Evolutionary conservation across 352 stramenopile genomes (phyloP), one percentile per base, ranked within the genome.

Genomic region (Pythium utonaiense): DNA sequence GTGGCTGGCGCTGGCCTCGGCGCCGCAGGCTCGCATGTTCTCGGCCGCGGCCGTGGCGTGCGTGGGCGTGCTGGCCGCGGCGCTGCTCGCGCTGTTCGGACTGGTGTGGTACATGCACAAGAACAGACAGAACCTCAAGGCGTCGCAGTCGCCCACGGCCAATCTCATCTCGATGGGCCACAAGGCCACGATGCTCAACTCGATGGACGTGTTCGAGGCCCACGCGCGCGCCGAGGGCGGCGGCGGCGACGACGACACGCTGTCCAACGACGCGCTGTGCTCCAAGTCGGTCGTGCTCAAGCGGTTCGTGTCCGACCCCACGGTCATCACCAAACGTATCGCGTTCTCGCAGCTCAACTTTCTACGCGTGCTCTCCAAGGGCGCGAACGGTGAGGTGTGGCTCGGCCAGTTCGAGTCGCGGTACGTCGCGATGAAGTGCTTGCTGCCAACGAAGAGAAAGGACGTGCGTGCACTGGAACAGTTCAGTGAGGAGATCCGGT

Each of bases 401-500:
- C 56, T 91, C n/a, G 82, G 84, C 9, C 76, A 89, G 58, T 90
- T 88, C 48, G 80, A 90, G 58, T 67, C 75, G 33, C 70, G 78
- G 5, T 87, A 89, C 55, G 81, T 93, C 16, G 84, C 84, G 5
- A 83, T 93, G 64, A 93, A 93, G 66, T 87, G 76, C 47, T 66
- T 91, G 27, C 66, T 91, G 67, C 77, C 78, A 31, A 69, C 75
- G 19, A 89, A 88, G 58, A 75, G 77, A 24, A 73, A 83, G 44
- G 75, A 89, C 16, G 69, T 82, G 16, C 69, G 71, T 24, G 67
- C 74, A 8, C 75, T 91, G 33, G 83, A 93, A 65, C 76, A 81
- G 53, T 96, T 96, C 51, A 73, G 75, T 0, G 83, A 93, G 56
- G 87, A 96, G 66, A 88, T 96, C 34, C 73, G 85, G 4, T 78